Base-by-base conservation (phyloP, 345 rosid genomes). In the Eutrema heterophyllum region DNA sequence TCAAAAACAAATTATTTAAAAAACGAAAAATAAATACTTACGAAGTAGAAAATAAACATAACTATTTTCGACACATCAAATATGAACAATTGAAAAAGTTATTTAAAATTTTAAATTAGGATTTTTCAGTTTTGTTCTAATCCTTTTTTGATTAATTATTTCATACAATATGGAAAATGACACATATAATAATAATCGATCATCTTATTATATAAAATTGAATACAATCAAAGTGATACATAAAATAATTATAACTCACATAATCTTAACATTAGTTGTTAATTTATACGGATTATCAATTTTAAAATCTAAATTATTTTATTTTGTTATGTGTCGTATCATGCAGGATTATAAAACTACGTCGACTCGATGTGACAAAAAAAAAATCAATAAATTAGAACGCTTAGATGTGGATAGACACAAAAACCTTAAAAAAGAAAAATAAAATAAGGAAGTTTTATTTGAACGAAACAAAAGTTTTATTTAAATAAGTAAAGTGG, bases 401-500 rank as follows among this genome's bases (percentile, higher is more conserved):
- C 7, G 24, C 11, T n/a, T 39, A 40, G 54, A 67, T 74, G 67
- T 67, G 78, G 78, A 30, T 30, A 18, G 30, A 50, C 62, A 60
- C 62, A 67, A 67, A 43, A 39, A 57, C 44, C 16, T 18, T 0
- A 3, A 41, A 13, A 11, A 35, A n/a, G 11, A 11, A 3, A 11
- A 52, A 5, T 1, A 24, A 43, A 69, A 33, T 11, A 49, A 60
- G 50, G 6, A 64, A 60, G 48, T 7, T 46, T 38, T 11, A 54
- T 45, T 64, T 24, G 13, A 48, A 21, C 48, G 43, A 68, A 61
- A 75, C 32, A n/a, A n/a, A n/a, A n/a, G n/a, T n/a, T n/a, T n/a
- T n/a, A 74, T 45, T 41, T 51, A 16, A 65, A 30, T 10, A 68
- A 52, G 46, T 10, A 41, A 68, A 53, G 51, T 33, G 49, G 64